These are phyloP conservation scores for Candida ortonii DNA, from an alignment of 805 yeast genomes.

Conservation along the genomic window DNA sequence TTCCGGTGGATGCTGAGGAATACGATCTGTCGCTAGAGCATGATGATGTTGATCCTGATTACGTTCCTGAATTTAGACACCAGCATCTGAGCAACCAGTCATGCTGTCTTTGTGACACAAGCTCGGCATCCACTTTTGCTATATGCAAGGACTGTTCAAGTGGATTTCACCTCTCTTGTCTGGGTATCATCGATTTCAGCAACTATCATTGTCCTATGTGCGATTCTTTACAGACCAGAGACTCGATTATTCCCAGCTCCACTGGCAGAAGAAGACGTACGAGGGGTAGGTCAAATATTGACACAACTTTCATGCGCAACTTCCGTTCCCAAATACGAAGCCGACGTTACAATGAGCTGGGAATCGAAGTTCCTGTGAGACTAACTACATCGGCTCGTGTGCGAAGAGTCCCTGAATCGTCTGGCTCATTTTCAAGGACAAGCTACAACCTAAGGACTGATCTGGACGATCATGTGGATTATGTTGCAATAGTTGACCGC, in stretches of 20 bases:
- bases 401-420: not conserved
- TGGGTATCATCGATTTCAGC: conserved; percentile 25
- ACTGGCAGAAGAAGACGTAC: conserved; percentile 7
- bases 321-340: conserved; percentile 26
- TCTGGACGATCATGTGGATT: conserved; percentile 20
- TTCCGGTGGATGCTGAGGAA: conserved; percentile 25
- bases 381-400: not conserved
- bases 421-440: too few species aligned
- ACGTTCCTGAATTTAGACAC: conserved; percentile 11
- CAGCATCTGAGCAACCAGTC: conserved; percentile 24
- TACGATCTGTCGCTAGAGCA: conserved; percentile 14
- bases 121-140: conserved; percentile 23
- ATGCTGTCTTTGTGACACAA: conserved; percentile 34
- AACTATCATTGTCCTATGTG: conserved; percentile 37
- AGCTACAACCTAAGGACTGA: conserved; percentile 4
- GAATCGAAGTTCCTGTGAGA: conserved; percentile 17
- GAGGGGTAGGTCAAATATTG: conserved; percentile 7
- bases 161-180: conserved; percentile 32
- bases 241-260: conserved; percentile 17
- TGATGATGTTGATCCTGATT: conserved; percentile 7
- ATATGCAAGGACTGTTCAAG: conserved; percentile 33
- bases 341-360: conserved; percentile 21
- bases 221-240: conserved; percentile 29
- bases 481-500: conserved; percentile 24
- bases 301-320: conserved; percentile 18